These are phyloP conservation scores for Mycena pura DNA, from an alignment of 768 basidiomycete genomes.

Conservation along the genomic window DNA sequence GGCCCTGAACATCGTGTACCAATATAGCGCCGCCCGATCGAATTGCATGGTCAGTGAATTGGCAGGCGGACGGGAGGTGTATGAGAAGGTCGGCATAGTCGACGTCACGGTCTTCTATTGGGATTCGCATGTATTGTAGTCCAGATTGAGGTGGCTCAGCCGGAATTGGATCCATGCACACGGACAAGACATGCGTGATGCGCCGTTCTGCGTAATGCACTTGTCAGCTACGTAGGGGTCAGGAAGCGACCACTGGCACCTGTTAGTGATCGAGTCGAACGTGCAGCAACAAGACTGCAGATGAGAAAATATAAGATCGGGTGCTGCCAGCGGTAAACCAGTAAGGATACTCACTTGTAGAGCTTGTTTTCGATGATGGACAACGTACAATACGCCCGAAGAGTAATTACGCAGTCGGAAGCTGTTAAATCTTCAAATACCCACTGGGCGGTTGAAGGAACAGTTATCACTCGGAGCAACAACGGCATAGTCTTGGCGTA, in stretches of 20 bases:
- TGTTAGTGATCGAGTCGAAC: slow-evolving; percentile 71
- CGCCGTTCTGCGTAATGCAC: slow-evolving; percentile 58
- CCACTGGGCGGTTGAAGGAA: no score
- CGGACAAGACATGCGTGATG: slow-evolving; percentile 82
- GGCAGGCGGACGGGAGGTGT: slow-evolving; percentile 67
- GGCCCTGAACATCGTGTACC: slow-evolving; percentile 71
- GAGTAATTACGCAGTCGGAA: no score
- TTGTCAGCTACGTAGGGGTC: no score
- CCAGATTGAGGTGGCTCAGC: slow-evolving; percentile 75
- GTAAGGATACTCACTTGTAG: slow-evolving; percentile 68
- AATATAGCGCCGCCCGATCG: slow-evolving; percentile 64
- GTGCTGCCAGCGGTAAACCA: slow-evolving; percentile 13
- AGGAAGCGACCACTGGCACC: no score
- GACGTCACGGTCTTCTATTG: slow-evolving; percentile 71
- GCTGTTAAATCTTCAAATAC: no score
- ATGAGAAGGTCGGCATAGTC: slow-evolving; percentile 75
- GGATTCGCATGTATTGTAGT: slow-evolving; percentile 71
- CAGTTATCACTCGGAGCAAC: no score
- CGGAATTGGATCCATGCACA: slow-evolving; percentile 75
- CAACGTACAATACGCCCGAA: no score
- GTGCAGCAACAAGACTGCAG: slow-evolving; percentile 70
- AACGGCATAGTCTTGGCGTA: no score
- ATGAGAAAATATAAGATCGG: slow-evolving; percentile 28
- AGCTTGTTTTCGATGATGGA: slow-evolving; percentile 68
- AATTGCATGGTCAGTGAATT: slow-evolving; percentile 69